Evolutionary conservation across 192 early-diverging fungal species (phyloP).

Genomic region (Chytriomyces sp.): DNA sequence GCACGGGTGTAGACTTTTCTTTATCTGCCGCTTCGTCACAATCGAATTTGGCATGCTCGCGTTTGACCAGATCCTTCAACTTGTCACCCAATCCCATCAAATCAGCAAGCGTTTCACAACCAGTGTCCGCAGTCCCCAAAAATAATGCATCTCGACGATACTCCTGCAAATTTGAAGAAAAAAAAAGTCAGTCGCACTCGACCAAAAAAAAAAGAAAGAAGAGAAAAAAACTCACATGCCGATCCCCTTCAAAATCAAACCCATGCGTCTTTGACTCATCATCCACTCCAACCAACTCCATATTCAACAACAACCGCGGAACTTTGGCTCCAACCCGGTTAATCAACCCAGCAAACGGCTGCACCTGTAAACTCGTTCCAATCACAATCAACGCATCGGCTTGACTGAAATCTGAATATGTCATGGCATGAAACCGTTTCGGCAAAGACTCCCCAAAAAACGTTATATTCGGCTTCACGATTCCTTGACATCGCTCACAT

Average conservation of each 20-base stretch:
- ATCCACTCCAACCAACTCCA: constrained; percentile 70
- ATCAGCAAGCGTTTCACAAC: constrained; percentile 69
- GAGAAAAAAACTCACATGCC: background rate
- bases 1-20: too few relatives aligned
- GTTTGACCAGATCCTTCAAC: constrained; percentile 31
- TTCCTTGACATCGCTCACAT: constrained; percentile 69
- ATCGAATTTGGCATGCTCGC: constrained; percentile 27
- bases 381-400: constrained; percentile 92
- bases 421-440: constrained; percentile 59
- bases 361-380: constrained; percentile 88
- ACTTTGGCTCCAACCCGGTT: constrained; percentile 63
- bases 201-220: background rate
- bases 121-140: constrained; percentile 82
- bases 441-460: constrained; percentile 96
- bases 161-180: constrained; percentile 45
- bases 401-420: constrained; percentile 24
- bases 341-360: constrained; percentile 86
- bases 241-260: constrained; percentile 35
- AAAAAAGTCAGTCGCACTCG: background rate
- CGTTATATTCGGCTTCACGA: constrained; percentile 94
- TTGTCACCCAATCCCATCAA: constrained; percentile 75
- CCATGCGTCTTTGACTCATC: constrained; percentile 14
- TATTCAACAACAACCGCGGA: constrained; percentile 91
- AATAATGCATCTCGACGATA: constrained; percentile 78
- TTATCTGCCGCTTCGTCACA: background rate